Evolutionary conservation across 2,329 filamentous ascomycete species (phyloP).

Genomic region (Botrytis medusae): DNA sequence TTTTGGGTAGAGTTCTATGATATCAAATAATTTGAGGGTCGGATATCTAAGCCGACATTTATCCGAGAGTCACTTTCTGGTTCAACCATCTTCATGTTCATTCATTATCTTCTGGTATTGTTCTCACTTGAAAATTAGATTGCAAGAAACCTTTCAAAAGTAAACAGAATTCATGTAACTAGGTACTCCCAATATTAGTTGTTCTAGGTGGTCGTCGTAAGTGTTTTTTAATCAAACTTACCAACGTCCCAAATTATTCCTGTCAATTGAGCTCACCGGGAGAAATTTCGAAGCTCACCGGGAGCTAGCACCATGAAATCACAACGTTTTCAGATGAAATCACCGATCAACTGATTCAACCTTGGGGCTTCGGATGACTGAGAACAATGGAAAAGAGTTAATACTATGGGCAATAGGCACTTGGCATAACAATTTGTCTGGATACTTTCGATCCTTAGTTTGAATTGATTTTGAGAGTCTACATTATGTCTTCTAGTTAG

Average conservation of each 20-base stretch:
- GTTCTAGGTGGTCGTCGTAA: too few relatives aligned
- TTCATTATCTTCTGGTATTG: too few relatives aligned
- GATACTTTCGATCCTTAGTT: background rate
- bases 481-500: background rate
- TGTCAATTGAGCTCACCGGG: background rate
- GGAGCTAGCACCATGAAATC: background rate
- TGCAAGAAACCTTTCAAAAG: background rate
- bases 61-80: background rate
- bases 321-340: background rate
- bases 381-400: background rate
- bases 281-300: background rate
- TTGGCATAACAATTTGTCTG: background rate
- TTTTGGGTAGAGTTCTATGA: conserved; percentile 11
- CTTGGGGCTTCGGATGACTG: background rate
- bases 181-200: background rate
- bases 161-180: too few relatives aligned
- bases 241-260: background rate
- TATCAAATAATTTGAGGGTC: conserved; percentile 20
- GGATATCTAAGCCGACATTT: conserved; percentile 10
- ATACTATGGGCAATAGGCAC: background rate
- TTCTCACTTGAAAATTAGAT: background rate
- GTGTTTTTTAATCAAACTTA: background rate
- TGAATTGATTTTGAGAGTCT: background rate
- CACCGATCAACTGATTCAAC: background rate
- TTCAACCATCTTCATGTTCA: background rate